Percentiles rank a stretch among this genome's conserved stretches.
Conservation (phyloP, 768 basidiomycete genomes). For the Boletus fagicola region DNA sequence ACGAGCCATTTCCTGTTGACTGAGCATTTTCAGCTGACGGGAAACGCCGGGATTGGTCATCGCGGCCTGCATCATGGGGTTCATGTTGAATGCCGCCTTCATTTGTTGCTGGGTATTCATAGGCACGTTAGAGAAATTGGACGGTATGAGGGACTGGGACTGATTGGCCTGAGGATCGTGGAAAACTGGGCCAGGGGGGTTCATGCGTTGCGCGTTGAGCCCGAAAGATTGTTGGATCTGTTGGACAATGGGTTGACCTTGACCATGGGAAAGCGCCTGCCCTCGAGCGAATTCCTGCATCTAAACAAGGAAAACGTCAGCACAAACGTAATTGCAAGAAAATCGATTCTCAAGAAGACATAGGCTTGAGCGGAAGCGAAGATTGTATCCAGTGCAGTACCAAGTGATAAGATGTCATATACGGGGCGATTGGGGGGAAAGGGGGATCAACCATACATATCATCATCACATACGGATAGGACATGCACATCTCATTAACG, state of each 20-base stretch:
- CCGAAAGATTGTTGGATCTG: constrained; percentile 46
- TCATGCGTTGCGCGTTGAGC: constrained; percentile 36
- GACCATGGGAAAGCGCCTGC: constrained; percentile 41
- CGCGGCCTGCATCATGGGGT: constrained; percentile 39
- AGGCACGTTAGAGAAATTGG: constrained; percentile 40
- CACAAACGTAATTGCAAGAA: constrained; percentile 15
- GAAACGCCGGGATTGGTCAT: constrained; percentile 28
- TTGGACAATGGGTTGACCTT: constrained; percentile 38
- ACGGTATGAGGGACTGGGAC: constrained; percentile 32
- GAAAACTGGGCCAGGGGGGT: constrained; percentile 34
- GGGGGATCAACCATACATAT: constrained; percentile 21
- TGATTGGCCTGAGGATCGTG: constrained; percentile 37
- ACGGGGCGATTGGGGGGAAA: constrained; percentile 9
- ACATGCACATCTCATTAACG: constrained; percentile 14
- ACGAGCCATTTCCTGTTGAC: constrained; percentile 40
- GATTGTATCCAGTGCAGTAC: constrained; percentile 1
- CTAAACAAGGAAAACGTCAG: constrained; percentile 33
- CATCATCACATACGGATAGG: constrained; percentile 12
- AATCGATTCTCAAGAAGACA: constrained; percentile 5
- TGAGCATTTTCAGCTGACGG: constrained; percentile 45
- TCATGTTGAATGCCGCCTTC: constrained; percentile 32
- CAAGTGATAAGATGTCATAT: constrained; percentile 16
- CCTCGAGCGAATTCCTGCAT: constrained; percentile 47
- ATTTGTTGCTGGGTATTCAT: constrained; percentile 37
- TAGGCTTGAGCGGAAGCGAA: constrained; percentile 4